Evolutionary conservation across 805 yeast species (phyloP).

Genomic region (Kodamaea lidongshanica): DNA sequence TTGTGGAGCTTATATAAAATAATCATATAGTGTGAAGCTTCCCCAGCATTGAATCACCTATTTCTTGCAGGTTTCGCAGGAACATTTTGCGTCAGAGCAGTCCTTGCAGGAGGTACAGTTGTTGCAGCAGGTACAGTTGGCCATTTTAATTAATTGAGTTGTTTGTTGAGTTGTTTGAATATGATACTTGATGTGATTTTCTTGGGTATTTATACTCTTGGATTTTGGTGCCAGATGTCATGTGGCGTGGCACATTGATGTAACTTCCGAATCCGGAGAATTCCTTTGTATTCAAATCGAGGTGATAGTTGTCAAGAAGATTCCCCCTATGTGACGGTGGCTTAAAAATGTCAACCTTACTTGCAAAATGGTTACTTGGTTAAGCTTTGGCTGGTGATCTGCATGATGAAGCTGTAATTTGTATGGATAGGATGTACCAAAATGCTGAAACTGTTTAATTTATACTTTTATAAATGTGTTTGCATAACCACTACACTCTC

Average conservation of each 20-base stretch:
- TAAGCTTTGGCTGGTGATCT: too few species aligned
- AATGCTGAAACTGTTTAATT: too few species aligned
- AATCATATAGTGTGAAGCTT: too few species aligned
- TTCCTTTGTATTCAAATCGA: not conserved
- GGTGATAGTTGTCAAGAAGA: not conserved
- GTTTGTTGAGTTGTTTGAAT: not conserved
- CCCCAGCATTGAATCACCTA: too few species aligned
- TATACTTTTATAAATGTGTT: too few species aligned
- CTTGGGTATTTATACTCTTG: constrained; percentile 1
- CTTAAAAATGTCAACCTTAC: too few species aligned
- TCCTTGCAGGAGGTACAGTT: constrained; percentile 11
- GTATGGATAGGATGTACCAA: too few species aligned
- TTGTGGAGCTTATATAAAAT: too few species aligned
- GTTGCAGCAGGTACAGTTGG: constrained; percentile 11
- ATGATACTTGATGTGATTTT: not conserved
- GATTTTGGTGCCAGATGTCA: not conserved
- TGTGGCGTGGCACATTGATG: not conserved
- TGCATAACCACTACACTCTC: too few species aligned
- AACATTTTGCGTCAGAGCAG: constrained; percentile 9
- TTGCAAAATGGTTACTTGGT: too few species aligned
- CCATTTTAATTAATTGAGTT: constrained; percentile 6
- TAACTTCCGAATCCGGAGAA: not conserved
- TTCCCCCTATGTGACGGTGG: too few species aligned
- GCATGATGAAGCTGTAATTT: too few species aligned
- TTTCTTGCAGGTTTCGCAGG: constrained; percentile 11